These are phyloP conservation scores for Candida awuae DNA, from an alignment of 805 yeast genomes.

Conservation along the genomic window DNA sequence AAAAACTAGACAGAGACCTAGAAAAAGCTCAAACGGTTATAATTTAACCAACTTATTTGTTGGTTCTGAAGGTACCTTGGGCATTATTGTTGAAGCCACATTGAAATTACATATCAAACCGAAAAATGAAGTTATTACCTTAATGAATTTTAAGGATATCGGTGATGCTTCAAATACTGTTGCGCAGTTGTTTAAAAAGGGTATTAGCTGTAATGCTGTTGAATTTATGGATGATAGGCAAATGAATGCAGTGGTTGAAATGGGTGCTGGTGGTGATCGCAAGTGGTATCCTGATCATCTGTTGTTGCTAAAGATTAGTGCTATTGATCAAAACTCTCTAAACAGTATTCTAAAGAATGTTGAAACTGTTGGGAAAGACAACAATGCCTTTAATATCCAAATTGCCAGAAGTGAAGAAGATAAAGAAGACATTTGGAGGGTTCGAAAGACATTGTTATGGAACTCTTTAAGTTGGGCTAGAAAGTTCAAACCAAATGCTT, in stretches of 20 bases:
- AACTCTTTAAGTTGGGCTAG: slow-evolving; percentile 60
- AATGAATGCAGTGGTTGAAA: slow-evolving; percentile 56
- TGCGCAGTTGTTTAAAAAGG: slow-evolving; percentile 49
- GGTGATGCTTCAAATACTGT: slow-evolving; percentile 68
- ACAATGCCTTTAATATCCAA: slow-evolving; percentile 49
- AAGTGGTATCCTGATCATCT: slow-evolving; percentile 28
- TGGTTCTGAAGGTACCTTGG: slow-evolving; percentile 76
- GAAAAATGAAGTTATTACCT: slow-evolving; percentile 54
- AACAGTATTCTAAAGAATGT: slow-evolving; percentile 41
- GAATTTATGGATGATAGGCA: slow-evolving; percentile 67
- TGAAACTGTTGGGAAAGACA: slow-evolving; percentile 40
- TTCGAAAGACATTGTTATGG: slow-evolving; percentile 65
- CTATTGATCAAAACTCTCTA: slow-evolving; percentile 30
- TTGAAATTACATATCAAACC: slow-evolving; percentile 62
- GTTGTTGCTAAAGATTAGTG: slow-evolving; percentile 57
- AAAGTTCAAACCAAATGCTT: slow-evolving; percentile 32
- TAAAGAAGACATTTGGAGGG: slow-evolving; percentile 63
- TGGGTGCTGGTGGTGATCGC: slow-evolving; percentile 30
- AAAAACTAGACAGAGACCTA: slow-evolving; percentile 66
- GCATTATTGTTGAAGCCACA: slow-evolving; percentile 72
- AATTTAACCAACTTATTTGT: slow-evolving; percentile 66
- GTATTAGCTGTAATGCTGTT: slow-evolving; percentile 64
- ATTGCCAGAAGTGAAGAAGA: slow-evolving; percentile 58
- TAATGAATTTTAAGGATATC: slow-evolving; percentile 60
- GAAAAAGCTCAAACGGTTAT: slow-evolving; percentile 74